Evolutionary conservation across 768 basidiomycete species (phyloP), one percentile per base, ranked within the genome.

Genomic region (Mycena pura): DNA sequence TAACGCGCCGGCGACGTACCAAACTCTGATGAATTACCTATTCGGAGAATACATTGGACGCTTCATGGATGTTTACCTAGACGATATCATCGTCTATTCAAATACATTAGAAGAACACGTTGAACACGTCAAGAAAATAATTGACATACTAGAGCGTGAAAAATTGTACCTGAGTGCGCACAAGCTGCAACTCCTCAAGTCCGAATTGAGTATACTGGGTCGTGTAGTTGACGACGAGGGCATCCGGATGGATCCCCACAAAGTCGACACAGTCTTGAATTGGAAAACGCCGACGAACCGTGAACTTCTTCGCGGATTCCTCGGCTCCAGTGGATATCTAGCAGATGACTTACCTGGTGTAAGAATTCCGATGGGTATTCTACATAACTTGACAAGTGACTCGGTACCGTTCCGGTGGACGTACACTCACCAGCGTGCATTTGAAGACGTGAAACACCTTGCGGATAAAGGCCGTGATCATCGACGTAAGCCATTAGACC

Each of bases 71-170:
- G 64, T 76, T 0, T 34, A 55, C 2, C 54, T 68, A 5, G 69
- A 82, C 5, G 69, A 82, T 10, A 70, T 82, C 27, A 61, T 81
- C 10, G 73, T 82, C 25, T 81, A 74, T 64, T 82, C 79, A 0
- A 36, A 79, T 9, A 67, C 73, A 0, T 15, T 77, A 0, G 74
- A 72, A 14, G 75, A 77, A 9, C 80, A 81, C 44, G 40, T 69
- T 3, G 19, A 57, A 6, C 68, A 80, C 65, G 70, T 78, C 0
- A 54, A 63, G 6, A 46, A 51, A 1, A 58, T 81, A 0, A 47
- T 82, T 1, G 52, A 80, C 17, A 68, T 77, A 0, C 64, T 82
- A 0, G 41, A 59, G 0, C 27, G 55, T 0, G 72, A 80, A n/a
- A 65, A 70, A 31, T 61, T 81, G 2, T 81, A 76, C 69, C 64